A percentile compares a stretch with the other conserved stretches of the same genome.
phyloP scores from a whole-genome alignment of 192 early-diverging fungal genomes.

The Lobosporangium transversale region DNA sequence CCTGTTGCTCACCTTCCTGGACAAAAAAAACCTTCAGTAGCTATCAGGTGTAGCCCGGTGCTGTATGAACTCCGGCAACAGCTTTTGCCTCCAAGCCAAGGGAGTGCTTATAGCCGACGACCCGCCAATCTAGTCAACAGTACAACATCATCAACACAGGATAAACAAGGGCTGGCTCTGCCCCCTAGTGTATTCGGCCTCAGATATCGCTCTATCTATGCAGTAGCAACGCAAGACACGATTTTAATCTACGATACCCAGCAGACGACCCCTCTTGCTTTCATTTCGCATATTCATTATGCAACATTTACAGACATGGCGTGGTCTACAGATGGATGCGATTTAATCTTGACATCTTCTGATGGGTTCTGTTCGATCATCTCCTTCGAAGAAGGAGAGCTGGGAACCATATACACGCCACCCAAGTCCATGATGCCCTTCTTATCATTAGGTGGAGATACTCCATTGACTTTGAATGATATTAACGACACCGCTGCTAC shows the following conservation, averaged over 20 bases:
- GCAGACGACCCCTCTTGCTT: constrained; percentile 72
- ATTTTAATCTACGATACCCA: constrained; percentile 91
- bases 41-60: constrained; percentile 75
- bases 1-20: constrained; percentile 78
- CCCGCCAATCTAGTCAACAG: not conserved
- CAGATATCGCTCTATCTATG: constrained; percentile 84
- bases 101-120: constrained; percentile 6
- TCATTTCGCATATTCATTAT: constrained; percentile 86
- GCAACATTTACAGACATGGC: constrained; percentile 89
- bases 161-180: constrained; percentile 3
- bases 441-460: constrained; percentile 1
- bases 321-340: constrained; percentile 83
- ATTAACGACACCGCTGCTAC: constrained; percentile 21
- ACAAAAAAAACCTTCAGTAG: constrained; percentile 81
- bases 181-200: constrained; percentile 53
- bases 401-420: constrained; percentile 59
- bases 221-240: constrained; percentile 85
- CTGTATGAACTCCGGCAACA: constrained; percentile 57
- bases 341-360: constrained; percentile 78
- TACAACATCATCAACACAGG: constrained; percentile 11
- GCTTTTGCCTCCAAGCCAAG: constrained; percentile 15
- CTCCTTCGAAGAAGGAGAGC: constrained; percentile 74
- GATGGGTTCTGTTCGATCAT: constrained; percentile 91
- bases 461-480: not conserved
- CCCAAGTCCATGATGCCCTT: constrained; percentile 24